Evolutionary conservation across 331 rosid species (phyloP).

Genomic region (Malus hybrid): DNA sequence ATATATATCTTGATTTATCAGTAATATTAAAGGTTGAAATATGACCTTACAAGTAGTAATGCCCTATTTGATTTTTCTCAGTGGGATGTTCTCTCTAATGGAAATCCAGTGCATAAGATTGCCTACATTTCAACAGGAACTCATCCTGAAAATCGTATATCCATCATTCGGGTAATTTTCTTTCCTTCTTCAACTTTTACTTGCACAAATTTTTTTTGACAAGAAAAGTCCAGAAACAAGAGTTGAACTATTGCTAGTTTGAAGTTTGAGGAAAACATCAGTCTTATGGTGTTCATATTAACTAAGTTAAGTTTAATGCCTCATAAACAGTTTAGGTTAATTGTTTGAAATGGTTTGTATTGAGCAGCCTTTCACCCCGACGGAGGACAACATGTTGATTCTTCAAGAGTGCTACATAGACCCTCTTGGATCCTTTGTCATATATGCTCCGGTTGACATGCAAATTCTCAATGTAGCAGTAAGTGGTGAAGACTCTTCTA

Average conservation of each 20-base stretch:
- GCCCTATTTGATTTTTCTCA: conserved; percentile 1
- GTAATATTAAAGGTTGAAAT: not conserved
- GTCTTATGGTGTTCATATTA: too few relatives aligned
- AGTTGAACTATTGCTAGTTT: too few relatives aligned
- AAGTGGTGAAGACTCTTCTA: conserved; percentile 30
- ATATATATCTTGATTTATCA: too few relatives aligned
- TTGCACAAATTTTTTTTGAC: too few relatives aligned
- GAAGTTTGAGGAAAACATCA: too few relatives aligned
- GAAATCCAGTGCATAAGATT: conserved; percentile 28
- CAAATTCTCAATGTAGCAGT: conserved; percentile 14
- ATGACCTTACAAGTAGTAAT: not conserved
- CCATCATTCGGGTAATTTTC: conserved; percentile 38
- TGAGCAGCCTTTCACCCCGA: conserved; percentile 37
- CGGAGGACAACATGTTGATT: conserved; percentile 27
- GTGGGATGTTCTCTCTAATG: conserved; percentile 54
- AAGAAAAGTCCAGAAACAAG: too few relatives aligned
- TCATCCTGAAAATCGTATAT: conserved; percentile 36
- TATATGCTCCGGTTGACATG: conserved; percentile 48
- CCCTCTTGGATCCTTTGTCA: conserved; percentile 32
- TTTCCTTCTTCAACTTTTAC: too few relatives aligned
- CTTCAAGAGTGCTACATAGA: conserved; percentile 56
- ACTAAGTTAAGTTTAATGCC: too few relatives aligned
- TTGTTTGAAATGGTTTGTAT: not conserved
- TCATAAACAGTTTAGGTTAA: too few relatives aligned
- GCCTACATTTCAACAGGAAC: conserved; percentile 38